phyloP scores from a whole-genome alignment of 1,284 basidiomycete species.

The Pascua guehoae region DNA sequence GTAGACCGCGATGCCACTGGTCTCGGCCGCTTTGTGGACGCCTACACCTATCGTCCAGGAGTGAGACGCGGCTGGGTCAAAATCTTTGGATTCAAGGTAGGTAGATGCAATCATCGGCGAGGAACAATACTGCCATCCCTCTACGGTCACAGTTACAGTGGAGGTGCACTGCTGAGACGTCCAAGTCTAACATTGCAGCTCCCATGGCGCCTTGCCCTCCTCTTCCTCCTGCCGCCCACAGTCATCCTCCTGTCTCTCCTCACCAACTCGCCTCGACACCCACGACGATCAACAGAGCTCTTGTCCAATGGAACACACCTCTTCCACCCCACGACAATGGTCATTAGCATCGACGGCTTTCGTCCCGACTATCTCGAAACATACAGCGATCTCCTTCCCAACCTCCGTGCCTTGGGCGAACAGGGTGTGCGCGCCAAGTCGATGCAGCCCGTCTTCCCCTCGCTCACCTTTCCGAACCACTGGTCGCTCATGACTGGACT shows the following conservation, averaged over 20 bases:
- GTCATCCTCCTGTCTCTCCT: slow-evolving; percentile 1
- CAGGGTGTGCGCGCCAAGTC: slow-evolving; percentile 72
- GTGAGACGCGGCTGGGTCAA: background rate
- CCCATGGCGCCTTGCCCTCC: slow-evolving; percentile 6
- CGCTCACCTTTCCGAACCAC: slow-evolving; percentile 88
- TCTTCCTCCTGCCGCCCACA: slow-evolving; percentile 3
- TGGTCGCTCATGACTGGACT: slow-evolving; percentile 84
- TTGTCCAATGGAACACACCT: slow-evolving; percentile 22
- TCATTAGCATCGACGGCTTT: slow-evolving; percentile 37
- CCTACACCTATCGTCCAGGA: background rate
- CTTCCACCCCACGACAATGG: slow-evolving; percentile 29
- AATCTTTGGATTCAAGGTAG: slow-evolving; percentile 1
- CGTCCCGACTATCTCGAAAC: slow-evolving; percentile 25
- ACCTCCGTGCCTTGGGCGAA: slow-evolving; percentile 20
- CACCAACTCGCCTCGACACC: too few species aligned
- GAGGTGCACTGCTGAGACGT: too few species aligned
- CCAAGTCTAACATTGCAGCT: slow-evolving; percentile 6
- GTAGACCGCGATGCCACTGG: too few species aligned
- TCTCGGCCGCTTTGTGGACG: too few species aligned
- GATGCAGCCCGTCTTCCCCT: slow-evolving; percentile 81
- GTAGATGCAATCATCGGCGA: background rate
- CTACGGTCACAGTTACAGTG: too few species aligned
- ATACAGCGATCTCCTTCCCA: slow-evolving; percentile 11
- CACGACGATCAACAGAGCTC: background rate
- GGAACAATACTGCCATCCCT: too few species aligned